Percentiles rank a stretch among this genome's conserved stretches.
Evolutionary conservation across 164 flowering plant genomes (phyloP).

Genomic region (Liquidambar formosana): DNA sequence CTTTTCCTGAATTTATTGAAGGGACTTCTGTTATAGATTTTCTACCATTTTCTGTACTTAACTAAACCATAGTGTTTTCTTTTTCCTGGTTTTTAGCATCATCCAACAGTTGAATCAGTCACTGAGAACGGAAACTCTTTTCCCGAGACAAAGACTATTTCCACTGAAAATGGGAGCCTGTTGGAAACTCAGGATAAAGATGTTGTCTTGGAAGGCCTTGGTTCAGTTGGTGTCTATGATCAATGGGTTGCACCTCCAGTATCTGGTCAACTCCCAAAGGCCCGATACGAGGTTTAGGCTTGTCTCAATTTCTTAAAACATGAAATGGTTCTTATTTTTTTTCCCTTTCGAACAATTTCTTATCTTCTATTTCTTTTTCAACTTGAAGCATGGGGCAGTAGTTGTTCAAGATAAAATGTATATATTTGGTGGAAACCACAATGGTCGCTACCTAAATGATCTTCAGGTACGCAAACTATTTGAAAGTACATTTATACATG

Average conservation of each 20-base stretch:
- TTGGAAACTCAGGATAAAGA: conserved; percentile 82
- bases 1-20: background rate
- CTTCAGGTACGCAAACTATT: conserved; percentile 68
- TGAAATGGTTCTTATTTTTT: background rate
- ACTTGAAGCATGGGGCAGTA: conserved; percentile 91
- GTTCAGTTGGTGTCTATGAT: conserved; percentile 77
- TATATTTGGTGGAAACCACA: conserved; percentile 95
- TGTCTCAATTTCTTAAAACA: conserved; percentile 2
- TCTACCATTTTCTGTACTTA: background rate
- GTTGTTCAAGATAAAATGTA: conserved; percentile 89
- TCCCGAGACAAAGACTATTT: conserved; percentile 66
- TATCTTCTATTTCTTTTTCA: conserved; percentile 1
- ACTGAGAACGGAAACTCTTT: conserved; percentile 61
- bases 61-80: background rate
- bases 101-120: conserved; percentile 41
- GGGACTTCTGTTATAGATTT: background rate
- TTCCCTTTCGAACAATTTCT: background rate
- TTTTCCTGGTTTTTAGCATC: conserved; percentile 41
- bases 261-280: conserved; percentile 82
- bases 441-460: conserved; percentile 97
- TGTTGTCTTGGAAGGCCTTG: conserved; percentile 76
- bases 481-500: background rate
- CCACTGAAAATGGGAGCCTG: conserved; percentile 65
- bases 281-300: conserved; percentile 87
- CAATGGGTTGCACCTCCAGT: conserved; percentile 86